Percentiles rank a stretch among this genome's conserved stretches.
Evolutionary conservation across 2,329 filamentous ascomycete genomes (phyloP).

Genomic region (Paraphaeosphaeria minitans): DNA sequence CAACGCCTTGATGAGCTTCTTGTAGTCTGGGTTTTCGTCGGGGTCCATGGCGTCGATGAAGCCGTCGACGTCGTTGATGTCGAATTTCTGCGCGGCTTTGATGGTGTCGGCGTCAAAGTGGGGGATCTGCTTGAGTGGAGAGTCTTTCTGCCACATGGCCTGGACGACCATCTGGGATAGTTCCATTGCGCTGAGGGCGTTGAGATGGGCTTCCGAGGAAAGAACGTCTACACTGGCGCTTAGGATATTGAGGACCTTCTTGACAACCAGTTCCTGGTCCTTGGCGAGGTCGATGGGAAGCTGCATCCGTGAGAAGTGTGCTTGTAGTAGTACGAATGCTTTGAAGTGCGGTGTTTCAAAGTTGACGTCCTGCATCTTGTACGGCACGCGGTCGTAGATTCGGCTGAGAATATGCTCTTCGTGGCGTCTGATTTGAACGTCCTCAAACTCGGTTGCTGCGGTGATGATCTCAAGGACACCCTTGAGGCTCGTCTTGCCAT

Average conservation of each 20-base stretch:
- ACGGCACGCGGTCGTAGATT: constrained; percentile 92
- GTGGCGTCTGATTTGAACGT: constrained; percentile 90
- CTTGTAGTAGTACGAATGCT: constrained; percentile 93
- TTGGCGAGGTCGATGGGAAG: constrained; percentile 93
- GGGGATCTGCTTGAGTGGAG: constrained; percentile 95
- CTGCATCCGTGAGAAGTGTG: constrained; percentile 97
- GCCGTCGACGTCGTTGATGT: constrained; percentile 91
- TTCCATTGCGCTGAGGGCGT: constrained; percentile 98
- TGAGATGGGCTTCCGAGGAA: constrained; percentile 92
- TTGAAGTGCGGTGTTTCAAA: constrained; percentile 98
- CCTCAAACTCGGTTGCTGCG: constrained; percentile 94
- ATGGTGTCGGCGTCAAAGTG: constrained; percentile 87
- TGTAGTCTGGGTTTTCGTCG: constrained; percentile 84
- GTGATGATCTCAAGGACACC: constrained; percentile 96
- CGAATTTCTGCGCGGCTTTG: constrained; percentile 78
- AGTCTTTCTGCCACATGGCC: constrained; percentile 98
- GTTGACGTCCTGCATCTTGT: constrained; percentile 87
- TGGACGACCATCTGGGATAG: constrained; percentile 99
- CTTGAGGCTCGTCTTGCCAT: constrained; percentile 89
- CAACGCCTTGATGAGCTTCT: constrained; percentile 75
- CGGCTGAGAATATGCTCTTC: constrained; percentile 86
- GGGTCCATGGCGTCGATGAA: constrained; percentile 99
- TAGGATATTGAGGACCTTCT: constrained; percentile 83
- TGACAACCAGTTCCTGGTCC: constrained; percentile 87
- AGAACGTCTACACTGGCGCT: constrained; percentile 94